Evolutionary conservation across 2,329 filamentous ascomycete species (phyloP).

Genomic region (Clonostachys byssicola): DNA sequence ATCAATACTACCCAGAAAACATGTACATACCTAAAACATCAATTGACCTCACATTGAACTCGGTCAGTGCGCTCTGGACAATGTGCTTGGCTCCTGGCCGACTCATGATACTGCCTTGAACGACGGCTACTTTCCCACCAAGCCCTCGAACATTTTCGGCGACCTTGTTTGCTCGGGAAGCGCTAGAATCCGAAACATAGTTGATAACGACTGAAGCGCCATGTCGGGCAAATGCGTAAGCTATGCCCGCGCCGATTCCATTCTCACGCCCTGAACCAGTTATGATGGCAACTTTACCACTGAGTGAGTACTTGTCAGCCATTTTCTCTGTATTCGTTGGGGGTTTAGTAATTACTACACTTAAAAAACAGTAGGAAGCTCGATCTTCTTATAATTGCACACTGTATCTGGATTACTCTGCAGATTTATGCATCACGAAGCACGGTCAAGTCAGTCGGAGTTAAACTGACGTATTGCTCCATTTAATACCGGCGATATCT

Average conservation of each 20-base stretch:
- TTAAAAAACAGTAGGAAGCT: too few species aligned
- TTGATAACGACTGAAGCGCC: conserved; percentile 33
- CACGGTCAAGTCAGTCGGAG: too few species aligned
- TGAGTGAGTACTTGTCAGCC: conserved; percentile 10
- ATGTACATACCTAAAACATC: conserved; percentile 30
- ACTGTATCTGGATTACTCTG: too few species aligned
- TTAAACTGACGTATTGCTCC: too few species aligned
- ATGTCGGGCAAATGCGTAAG: conserved; percentile 29
- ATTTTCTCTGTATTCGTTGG: too few species aligned
- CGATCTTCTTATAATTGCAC: too few species aligned
- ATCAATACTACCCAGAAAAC: too few species aligned
- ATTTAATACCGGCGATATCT: too few species aligned
- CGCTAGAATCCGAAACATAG: conserved; percentile 27
- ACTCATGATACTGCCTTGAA: conserved; percentile 24
- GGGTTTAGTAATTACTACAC: too few species aligned
- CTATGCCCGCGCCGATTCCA: conserved; percentile 38
- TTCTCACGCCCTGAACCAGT: conserved; percentile 39
- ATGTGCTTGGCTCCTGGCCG: conserved; percentile 22
- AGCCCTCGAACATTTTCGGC: conserved; percentile 6
- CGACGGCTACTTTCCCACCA: conserved; percentile 20
- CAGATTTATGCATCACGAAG: too few species aligned
- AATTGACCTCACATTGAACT: conserved; percentile 24
- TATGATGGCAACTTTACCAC: conserved; percentile 35
- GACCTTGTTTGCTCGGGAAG: conserved; percentile 19
- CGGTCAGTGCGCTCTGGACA: conserved; percentile 24